Conservation (phyloP, 78 protist genomes). For the Capsaspora owczarzaki region DNA sequence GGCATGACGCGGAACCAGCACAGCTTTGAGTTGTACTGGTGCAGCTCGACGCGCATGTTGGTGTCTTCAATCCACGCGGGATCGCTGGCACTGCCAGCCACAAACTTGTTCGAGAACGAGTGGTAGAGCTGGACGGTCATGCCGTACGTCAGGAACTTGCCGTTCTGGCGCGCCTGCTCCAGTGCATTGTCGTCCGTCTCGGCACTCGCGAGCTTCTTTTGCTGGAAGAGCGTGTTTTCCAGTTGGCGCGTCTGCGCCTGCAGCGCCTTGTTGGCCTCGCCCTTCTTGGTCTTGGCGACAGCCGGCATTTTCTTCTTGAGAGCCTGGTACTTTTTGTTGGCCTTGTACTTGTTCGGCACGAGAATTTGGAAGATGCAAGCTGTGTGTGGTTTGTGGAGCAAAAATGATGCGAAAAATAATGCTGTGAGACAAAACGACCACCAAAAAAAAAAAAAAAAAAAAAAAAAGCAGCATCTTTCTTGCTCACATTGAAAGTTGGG, state of each 20-base stretch:
- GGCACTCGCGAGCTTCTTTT: not conserved
- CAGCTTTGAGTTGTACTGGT: not conserved
- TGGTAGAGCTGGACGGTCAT: not conserved
- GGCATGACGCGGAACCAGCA: conserved; percentile 6
- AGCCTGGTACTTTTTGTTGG: not conserved
- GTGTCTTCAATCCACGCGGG: too few relatives aligned
- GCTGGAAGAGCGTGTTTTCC: not conserved
- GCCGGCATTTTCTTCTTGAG: not conserved
- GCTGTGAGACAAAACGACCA: too few relatives aligned
- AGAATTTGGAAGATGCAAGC: not conserved
- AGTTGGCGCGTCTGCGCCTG: not conserved
- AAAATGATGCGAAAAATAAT: too few relatives aligned
- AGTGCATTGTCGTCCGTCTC: not conserved
- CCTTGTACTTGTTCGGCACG: not conserved
- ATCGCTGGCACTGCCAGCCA: too few relatives aligned
- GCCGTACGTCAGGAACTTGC: not conserved
- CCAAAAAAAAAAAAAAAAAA: too few relatives aligned
- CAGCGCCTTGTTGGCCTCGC: not conserved
- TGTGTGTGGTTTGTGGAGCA: too few relatives aligned
- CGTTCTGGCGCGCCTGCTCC: not conserved
- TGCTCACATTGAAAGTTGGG: too few relatives aligned
- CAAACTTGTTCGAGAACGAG: not conserved
- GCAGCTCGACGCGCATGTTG: not conserved
- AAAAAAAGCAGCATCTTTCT: too few relatives aligned
- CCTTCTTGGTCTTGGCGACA: not conserved